Conservation (phyloP, 2,329 filamentous ascomycete species). For the Macrophomina phaseolina region DNA sequence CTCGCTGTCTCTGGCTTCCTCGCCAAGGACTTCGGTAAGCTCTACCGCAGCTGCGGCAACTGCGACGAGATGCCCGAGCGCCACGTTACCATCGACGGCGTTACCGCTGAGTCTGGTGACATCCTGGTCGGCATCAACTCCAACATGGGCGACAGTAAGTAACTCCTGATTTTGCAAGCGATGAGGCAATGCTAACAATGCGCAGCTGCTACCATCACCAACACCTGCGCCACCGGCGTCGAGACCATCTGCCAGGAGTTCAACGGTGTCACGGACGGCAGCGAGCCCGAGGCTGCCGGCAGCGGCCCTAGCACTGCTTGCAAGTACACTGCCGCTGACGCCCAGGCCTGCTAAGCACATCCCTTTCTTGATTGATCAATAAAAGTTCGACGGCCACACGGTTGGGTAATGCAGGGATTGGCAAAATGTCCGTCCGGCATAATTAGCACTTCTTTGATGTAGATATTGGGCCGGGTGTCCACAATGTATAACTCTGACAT, state of each 20-base stretch:
- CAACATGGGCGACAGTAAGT: constrained; percentile 24
- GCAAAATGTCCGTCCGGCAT: background rate
- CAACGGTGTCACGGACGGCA: constrained; percentile 35
- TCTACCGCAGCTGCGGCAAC: constrained; percentile 41
- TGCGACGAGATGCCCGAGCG: constrained; percentile 37
- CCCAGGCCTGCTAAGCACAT: constrained; percentile 22
- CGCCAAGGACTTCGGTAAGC: constrained; percentile 37
- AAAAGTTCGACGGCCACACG: background rate
- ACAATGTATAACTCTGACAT: constrained; percentile 4
- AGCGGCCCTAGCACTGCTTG: constrained; percentile 24
- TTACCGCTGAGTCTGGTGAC: constrained; percentile 45
- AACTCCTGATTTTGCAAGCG: too few species aligned
- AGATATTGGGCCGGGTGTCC: constrained; percentile 23
- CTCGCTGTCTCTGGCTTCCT: constrained; percentile 41
- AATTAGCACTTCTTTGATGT: constrained; percentile 15
- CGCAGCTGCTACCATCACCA: constrained; percentile 53
- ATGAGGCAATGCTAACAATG: constrained; percentile 46
- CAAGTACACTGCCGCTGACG: constrained; percentile 24
- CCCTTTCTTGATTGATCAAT: background rate
- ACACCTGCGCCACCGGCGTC: constrained; percentile 42
- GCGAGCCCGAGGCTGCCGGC: constrained; percentile 38
- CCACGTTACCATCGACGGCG: constrained; percentile 39
- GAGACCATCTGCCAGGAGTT: constrained; percentile 37
- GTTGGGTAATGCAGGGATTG: constrained; percentile 7
- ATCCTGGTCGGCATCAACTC: constrained; percentile 47